Base-by-base conservation (phyloP, 1,284 basidiomycete genomes). In the Apiotrichum montevideense region DNA sequence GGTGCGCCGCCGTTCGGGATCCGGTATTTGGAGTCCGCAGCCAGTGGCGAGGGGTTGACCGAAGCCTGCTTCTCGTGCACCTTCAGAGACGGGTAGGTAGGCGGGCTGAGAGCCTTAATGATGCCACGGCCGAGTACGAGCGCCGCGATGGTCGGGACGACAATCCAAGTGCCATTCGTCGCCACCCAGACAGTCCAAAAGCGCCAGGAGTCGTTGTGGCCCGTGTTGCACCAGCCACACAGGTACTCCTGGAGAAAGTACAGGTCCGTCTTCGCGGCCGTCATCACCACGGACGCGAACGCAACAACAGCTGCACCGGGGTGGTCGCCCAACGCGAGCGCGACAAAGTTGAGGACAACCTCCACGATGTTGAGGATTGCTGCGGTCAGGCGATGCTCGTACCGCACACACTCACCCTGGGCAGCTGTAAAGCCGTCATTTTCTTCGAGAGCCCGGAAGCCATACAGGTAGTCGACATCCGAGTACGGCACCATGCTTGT, bases 401-500 rank as follows among this genome's bases (percentile, higher is more conserved):
- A 4, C 4, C 32, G 0, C 10, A 7, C 10, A 15, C 9, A 48
- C 83, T 61, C 66, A 89, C 89, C 82, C 78, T 95, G 91, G 2
- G 92, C 91, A 64, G 84, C 88, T 10, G 90, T 85, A 75, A 95
- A 96, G 0, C 92, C 92, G 58, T 87, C 82, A 21, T 83, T 82
- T 1, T 79, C 73, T 57, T 85, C 75, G 46, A 85, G 80, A 0
- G 87, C 82, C 35, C 80, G 79, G 33, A 84, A 65, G 10, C 89
- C 88, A 66, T 96, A 95, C 10, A 84, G 83, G 58, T 80, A 79
- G 69, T 88, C 87, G 52, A 93, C 79, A 46, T 86, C 78, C 9
- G 61, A 59, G 56, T 72, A 74, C 2, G 67, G 67, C 9, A 70
- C 52, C 51, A 55, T 51, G 52, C 59, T 61, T 45, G 2, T 6